Conservation (phyloP, 805 yeast species). For the Pichia manshurica region DNA sequence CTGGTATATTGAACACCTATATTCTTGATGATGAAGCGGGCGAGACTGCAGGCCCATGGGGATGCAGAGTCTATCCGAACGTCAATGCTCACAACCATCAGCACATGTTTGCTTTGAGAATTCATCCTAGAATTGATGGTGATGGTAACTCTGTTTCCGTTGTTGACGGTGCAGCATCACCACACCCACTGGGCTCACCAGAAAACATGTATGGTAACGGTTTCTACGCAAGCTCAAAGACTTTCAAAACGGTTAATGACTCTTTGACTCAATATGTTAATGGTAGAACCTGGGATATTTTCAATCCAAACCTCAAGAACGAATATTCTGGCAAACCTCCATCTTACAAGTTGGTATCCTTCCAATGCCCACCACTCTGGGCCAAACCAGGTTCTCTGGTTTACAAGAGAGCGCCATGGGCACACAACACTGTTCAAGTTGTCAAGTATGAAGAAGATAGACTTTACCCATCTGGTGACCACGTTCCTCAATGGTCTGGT, state of each 20-base stretch:
- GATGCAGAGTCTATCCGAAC: constrained; percentile 72
- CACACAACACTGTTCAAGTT: constrained; percentile 58
- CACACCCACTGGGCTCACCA: constrained; percentile 55
- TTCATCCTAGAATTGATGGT: constrained; percentile 80
- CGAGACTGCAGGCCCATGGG: constrained; percentile 71
- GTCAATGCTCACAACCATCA: constrained; percentile 85
- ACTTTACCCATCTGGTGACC: constrained; percentile 76
- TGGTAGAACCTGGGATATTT: constrained; percentile 71
- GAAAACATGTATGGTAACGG: constrained; percentile 77
- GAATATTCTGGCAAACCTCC: constrained; percentile 70
- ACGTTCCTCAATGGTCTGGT: constrained; percentile 70
- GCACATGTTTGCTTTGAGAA: constrained; percentile 71
- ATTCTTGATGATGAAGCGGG: constrained; percentile 54
- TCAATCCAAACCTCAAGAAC: constrained; percentile 64
- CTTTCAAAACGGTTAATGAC: constrained; percentile 63
- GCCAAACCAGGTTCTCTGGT: constrained; percentile 73
- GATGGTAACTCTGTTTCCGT: constrained; percentile 68
- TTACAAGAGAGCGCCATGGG: constrained; percentile 80
- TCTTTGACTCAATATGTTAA: constrained; percentile 60
- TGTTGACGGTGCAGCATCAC: constrained; percentile 57
- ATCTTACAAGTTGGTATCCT: constrained; percentile 70
- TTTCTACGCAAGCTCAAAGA: constrained; percentile 57
- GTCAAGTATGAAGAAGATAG: constrained; percentile 69
- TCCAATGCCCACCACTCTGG: constrained; percentile 65
- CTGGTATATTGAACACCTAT: constrained; percentile 78